Base-by-base conservation (phyloP, 257 asterid species). In the Lavandula angustifolia region DNA sequence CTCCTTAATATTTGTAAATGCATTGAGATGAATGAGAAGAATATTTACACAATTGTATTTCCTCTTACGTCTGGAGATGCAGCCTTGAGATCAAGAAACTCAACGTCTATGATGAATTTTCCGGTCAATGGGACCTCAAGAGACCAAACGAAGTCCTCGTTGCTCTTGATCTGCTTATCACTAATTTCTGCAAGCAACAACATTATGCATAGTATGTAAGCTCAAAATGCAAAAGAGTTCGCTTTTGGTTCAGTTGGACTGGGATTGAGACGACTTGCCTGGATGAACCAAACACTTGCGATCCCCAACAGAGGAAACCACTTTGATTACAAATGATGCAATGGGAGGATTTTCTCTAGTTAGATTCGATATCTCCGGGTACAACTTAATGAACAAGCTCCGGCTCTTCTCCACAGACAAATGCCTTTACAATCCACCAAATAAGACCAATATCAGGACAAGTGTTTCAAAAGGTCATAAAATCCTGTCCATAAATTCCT, bases 341-440 rank as follows among this genome's bases (percentile, higher is more conserved):
- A 92, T 60, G 1, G 99, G 97, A 68, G 97, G 97, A 67, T 77
- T 84, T 27, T 89, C 96, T 53, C 89, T 81, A 1, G 95, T 84
- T 29, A 75, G 55, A 71, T 81, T 84, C 3, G 96, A 87, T 68
- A 83, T 68, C 69, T 85, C 99, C 0, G 99, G 99, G 75, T 74
- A 89, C 76, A 92, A 31, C 65, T 84, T 92, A 50, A 92, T 79
- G 32, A 52, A 73, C 81, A 92, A 61, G 50, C 77, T 69, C 61
- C 96, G 78, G 71, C 79, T 92, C 84, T 89, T 92, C 86, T 92
- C 97, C 84, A 89, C 67, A 27, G 87, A 87, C 68, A 92, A 82
- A 73, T 85, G 94, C 99, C 99, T 92, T 3, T n/a, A 48, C 3
- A 47, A 48, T 80, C 76, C 82, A 35, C 1, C 51, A 54, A 42